Base-by-base conservation (phyloP, 352 stramenopile species). In the Phytopythium helicoides region DNA sequence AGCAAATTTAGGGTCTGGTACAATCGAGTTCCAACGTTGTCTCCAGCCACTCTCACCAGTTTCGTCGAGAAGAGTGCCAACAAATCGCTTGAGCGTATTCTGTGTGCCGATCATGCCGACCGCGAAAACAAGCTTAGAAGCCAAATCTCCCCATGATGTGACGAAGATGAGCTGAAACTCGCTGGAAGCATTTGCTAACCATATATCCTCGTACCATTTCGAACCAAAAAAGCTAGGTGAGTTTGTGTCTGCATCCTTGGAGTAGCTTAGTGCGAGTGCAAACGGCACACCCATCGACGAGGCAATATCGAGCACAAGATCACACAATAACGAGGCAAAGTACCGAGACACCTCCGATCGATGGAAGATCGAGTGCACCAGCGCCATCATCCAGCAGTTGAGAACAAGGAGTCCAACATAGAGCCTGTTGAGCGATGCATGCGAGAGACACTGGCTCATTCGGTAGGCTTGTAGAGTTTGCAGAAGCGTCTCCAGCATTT, bases 131-230 rank as follows among this genome's bases (percentile, higher is more conserved):
- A 81, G 34, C 3, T 61, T 58, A 33, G 62, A 67, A 19, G 34
- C 42, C 1, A 76, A 49, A 38, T 82, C 66, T 2, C 38, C 14
- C 58, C 63, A 79, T 9, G 71, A 79, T 11, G 35, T 44, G 1
- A 86, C 58, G 16, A 82, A 25, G 6, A 76, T 25, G 6, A 80
- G 40, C 6, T 70, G 47, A 22, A 62, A 66, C 35, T 73, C 64
- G 34, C 52, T 66, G 10, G 62, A 56, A 3, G 39, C 37, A 26
- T 68, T 49, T 2, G 68, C 39, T 0, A 57, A 3, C 54, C 56
- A 68, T 6, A 52, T 18, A 12, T 66, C 56, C 14, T 69, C 47
- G 9, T 61, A 69, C 60, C 60, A 68, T 23, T 60, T 54, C 28
- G 41, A 19, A 0, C 36, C 28, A 3, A 40, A 34, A 28, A 62